phyloP scores from a whole-genome alignment of 73 alveolate genomes.

The Paramecium tetraurelia region DNA sequence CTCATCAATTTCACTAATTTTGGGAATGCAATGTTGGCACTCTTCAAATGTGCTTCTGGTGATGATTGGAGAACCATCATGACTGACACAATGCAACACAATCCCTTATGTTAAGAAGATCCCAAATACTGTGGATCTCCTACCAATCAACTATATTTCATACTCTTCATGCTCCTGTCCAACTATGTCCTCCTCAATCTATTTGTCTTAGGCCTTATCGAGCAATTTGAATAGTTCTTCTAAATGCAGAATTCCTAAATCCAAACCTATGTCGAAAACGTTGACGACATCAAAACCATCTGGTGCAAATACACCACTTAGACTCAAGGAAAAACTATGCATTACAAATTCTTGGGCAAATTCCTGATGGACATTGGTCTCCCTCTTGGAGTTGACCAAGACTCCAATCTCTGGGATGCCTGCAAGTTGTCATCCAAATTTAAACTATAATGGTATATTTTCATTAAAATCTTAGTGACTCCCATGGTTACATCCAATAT shows the following conservation, averaged over 20 bases:
- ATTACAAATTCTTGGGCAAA: not conserved
- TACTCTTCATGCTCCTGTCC: not conserved
- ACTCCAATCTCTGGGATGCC: conserved; percentile 11
- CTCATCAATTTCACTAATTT: not conserved
- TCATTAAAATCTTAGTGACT: not conserved
- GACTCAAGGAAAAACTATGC: not conserved
- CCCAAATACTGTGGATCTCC: conserved; percentile 26
- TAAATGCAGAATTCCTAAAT: not conserved
- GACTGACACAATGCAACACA: conserved; percentile 17
- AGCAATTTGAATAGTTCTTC: conserved; percentile 24
- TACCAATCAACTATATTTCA: not conserved
- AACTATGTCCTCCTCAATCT: conserved; percentile 7
- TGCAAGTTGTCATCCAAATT: not conserved
- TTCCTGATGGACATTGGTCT: not conserved
- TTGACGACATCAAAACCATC: conserved; percentile 22
- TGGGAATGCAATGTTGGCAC: not conserved
- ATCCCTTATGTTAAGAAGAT: conserved; percentile 24
- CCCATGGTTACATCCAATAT: not conserved
- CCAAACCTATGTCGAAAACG: not conserved
- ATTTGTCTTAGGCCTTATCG: conserved; percentile 30
- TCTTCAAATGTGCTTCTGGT: not conserved
- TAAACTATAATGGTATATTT: not conserved
- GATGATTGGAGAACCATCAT: conserved; percentile 27
- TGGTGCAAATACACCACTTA: conserved; percentile 36
- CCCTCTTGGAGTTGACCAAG: not conserved